Evolutionary conservation across 176 grass and related monocot species (phyloP), one percentile per base, ranked within the genome.

Genomic region (Puccinellia tenuiflora): DNA sequence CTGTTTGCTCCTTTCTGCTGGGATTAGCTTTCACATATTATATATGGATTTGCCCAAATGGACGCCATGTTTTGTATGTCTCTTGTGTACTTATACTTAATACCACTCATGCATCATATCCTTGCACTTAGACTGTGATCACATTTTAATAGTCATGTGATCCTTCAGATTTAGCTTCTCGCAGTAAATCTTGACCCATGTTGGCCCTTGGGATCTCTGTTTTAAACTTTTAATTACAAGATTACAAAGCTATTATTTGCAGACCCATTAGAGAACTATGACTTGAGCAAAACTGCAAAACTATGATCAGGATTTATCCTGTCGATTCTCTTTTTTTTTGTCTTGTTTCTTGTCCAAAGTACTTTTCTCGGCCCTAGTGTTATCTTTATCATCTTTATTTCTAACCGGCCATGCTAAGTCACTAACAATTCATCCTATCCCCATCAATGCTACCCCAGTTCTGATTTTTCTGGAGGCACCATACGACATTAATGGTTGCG

Each of bases 401-500:
- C 37, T 65, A 84, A 26, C 46, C 53, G 20, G 11, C 43, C 39
- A 38, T 83, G 26, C 21, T 62, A 73, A 57, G 6, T 83, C 18
- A 60, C 5, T 14, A 57, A 90, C 53, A 43, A 66, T 85, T 70
- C 59, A 77, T 86, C 81, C 71, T 60, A 71, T 86, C 62, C n/a
- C 79, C 22, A 81, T 87, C 56, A 51, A 42, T 85, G 47, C 55
- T 87, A 79, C 52, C 76, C 79, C 61, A 56, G 45, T 90, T 90
- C 80, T 85, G 9, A 62, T 60, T 81, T 52, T 77, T 65, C 76
- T 60, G 73, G 52, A 84, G 79, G 31, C 26, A 78, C 29, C 42
- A 80, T 90, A 39, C 56, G 68, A 16, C 70, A 74, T 56, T 81
- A 85, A 80, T 90, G 16, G 83, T 84, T 88, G 85, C 56, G 39